These are phyloP conservation scores for Aspergillus phoenicis DNA, from an alignment of 2,329 filamentous ascomycete species.

Conservation along the genomic window DNA sequence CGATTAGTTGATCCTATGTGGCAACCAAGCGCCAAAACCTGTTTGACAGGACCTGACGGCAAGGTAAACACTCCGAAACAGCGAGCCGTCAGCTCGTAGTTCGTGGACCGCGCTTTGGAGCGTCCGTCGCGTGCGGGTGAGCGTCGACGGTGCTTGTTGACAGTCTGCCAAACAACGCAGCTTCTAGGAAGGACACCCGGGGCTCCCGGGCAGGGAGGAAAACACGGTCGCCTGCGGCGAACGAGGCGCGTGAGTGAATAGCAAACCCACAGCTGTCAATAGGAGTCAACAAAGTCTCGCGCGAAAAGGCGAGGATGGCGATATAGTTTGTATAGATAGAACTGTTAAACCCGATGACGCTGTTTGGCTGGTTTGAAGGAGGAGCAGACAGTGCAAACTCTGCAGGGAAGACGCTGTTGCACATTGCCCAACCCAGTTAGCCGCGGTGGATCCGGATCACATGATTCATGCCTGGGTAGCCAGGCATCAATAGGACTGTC, in stretches of 20 bases:
- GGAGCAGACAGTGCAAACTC: slow-evolving; percentile 46
- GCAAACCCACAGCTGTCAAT: not conserved
- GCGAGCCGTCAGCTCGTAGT: not conserved
- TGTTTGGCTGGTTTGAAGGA: slow-evolving; percentile 46
- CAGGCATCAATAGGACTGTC: not conserved
- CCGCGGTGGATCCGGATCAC: not conserved
- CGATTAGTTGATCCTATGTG: not conserved
- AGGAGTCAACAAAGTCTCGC: no score
- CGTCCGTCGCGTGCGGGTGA: not conserved
- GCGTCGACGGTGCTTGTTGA: not conserved
- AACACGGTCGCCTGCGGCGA: not conserved
- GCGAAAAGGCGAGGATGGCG: slow-evolving; percentile 15
- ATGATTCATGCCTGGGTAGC: not conserved
- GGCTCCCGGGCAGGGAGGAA: slow-evolving; percentile 10
- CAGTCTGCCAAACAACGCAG: not conserved
- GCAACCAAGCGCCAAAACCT: not conserved
- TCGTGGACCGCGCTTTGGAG: not conserved
- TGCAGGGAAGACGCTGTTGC: slow-evolving; percentile 21
- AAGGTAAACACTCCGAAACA: not conserved
- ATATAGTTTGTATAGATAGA: slow-evolving; percentile 7
- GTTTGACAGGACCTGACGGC: not conserved
- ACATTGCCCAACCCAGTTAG: slow-evolving; percentile 1
- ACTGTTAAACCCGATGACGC: slow-evolving; percentile 30
- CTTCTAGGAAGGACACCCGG: not conserved
- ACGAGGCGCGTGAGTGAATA: slow-evolving; percentile 1